Base-by-base conservation (phyloP, 2,329 filamentous ascomycete species). In the Alternaria sp. region DNA sequence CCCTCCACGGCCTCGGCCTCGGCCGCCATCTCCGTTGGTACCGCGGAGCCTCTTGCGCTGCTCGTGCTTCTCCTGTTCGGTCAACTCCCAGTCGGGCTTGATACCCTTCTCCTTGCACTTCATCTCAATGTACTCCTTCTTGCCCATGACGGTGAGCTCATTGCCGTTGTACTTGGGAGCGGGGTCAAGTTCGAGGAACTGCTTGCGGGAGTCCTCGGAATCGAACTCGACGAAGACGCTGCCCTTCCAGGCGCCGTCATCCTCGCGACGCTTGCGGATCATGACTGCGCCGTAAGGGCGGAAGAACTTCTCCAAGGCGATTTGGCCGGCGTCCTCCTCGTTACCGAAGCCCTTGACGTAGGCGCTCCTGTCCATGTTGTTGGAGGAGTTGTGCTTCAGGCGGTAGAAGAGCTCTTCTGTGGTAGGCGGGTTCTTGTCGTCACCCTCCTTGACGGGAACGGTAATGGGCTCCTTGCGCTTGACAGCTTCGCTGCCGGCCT, bases 311-410 rank as follows among this genome's bases (percentile, higher is more conserved):
- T 99, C 96, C 61, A 99, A 90, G 68, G 97, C 93, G 79, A 97
- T 93, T 81, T 98, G 96, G 26, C 93, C 95, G 65, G 88, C 90
- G 11, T 90, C 86, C n/a, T 87, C 86, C 82, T 97, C 94, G 47
- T 91, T 88, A 47, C 93, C 93, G 74, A 99, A 99, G 54, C 94
- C 95, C 86, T 98, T 99, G 73, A 88, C 93, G 80, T 99, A 99
- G 77, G 97, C 87, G 74, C 90, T 95, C 62, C 90, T 86, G 62
- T 88, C 86, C 80, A 94, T 90, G 60, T 87, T 87, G 78, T 89
- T 86, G 74, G 89, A 88, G 69, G 87, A 85, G 26, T 86, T 86
- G 67, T 83, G 81, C 63, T 85, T 79, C 86, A 83, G 72, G 64
- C 79, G 81, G 69, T 81, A 82, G 59, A 85, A 81, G 43, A 83